Percentiles rank a stretch among this genome's conserved stretches.
These are phyloP conservation scores for Lachnellula cervina DNA, from an alignment of 2,329 filamentous ascomycete genomes.

Conservation along the genomic window DNA sequence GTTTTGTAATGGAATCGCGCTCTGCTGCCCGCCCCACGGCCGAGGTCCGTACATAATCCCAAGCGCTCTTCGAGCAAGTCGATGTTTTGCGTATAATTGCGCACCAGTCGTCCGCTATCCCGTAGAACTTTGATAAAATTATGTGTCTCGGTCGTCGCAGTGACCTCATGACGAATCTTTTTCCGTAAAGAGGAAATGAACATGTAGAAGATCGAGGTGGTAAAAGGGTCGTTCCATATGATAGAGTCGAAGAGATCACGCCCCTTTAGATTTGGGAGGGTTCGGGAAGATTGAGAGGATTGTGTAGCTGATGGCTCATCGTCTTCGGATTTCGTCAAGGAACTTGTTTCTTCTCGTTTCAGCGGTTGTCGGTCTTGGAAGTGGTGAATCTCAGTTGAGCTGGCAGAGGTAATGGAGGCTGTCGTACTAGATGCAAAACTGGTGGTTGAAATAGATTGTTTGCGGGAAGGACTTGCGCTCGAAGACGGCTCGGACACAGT, in stretches of 20 bases:
- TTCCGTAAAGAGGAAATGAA: constrained; percentile 65
- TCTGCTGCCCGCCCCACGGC: constrained; percentile 56
- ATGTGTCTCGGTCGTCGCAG: constrained; percentile 58
- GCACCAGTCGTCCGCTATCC: constrained; percentile 62
- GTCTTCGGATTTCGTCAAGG: constrained; percentile 7
- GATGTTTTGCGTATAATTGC: constrained; percentile 73
- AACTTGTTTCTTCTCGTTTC: constrained; percentile 12
- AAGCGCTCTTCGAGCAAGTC: constrained; percentile 69
- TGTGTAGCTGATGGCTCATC: constrained; percentile 12
- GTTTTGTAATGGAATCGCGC: constrained; percentile 51
- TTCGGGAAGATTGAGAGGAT: constrained; percentile 20
- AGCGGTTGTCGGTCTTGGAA: neutral
- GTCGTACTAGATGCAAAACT: neutral
- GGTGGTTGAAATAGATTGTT: neutral
- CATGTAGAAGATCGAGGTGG: constrained; percentile 67
- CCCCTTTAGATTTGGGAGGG: constrained; percentile 60
- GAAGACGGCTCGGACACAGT: neutral
- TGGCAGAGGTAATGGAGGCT: neutral
- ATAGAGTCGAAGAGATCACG: constrained; percentile 67
- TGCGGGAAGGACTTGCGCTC: neutral
- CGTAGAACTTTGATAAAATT: constrained; percentile 63
- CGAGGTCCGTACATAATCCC: constrained; percentile 58
- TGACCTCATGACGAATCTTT: constrained; percentile 54
- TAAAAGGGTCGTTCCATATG: constrained; percentile 63
- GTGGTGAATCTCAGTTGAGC: neutral